Percentiles rank a stretch among this genome's conserved stretches.
These are phyloP conservation scores for Pilatotrama ljubarskyi DNA, from an alignment of 768 basidiomycete genomes.

Conservation along the genomic window DNA sequence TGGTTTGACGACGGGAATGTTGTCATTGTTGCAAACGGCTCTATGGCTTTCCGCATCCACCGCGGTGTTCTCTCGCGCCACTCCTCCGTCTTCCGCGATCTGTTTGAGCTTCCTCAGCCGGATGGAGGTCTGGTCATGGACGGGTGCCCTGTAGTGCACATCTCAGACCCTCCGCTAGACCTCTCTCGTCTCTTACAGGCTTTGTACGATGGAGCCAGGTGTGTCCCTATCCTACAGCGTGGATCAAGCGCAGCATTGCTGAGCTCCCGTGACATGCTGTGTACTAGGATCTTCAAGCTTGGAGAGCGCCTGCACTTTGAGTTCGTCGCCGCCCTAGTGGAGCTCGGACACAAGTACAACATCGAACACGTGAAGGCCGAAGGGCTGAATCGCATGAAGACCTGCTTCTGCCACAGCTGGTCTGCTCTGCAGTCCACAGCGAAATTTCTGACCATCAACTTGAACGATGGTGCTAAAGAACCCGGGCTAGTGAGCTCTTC, in stretches of 20 bases:
- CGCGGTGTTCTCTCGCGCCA: conserved; percentile 19
- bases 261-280: no score
- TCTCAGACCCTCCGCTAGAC: conserved; percentile 10
- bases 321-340: not conserved
- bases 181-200: not conserved
- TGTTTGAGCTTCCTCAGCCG: conserved; percentile 16
- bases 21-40: conserved; percentile 5
- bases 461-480: not conserved
- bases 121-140: not conserved
- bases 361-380: not conserved
- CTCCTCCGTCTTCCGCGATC: conserved; percentile 18
- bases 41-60: conserved; percentile 16
- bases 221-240: not conserved
- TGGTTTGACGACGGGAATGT: conserved; percentile 21
- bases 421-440: not conserved
- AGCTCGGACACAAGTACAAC: conserved; percentile 8
- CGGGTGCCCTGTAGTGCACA: conserved; percentile 14
- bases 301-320: not conserved
- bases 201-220: not conserved
- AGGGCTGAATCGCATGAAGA: not conserved
- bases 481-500: not conserved
- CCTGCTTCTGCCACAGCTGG: not conserved
- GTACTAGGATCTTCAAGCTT: not conserved
- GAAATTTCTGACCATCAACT: not conserved
- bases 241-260: not conserved